phyloP scores from a whole-genome alignment of 108 stramenopile genomes.

The Conticribra weissflogii region DNA sequence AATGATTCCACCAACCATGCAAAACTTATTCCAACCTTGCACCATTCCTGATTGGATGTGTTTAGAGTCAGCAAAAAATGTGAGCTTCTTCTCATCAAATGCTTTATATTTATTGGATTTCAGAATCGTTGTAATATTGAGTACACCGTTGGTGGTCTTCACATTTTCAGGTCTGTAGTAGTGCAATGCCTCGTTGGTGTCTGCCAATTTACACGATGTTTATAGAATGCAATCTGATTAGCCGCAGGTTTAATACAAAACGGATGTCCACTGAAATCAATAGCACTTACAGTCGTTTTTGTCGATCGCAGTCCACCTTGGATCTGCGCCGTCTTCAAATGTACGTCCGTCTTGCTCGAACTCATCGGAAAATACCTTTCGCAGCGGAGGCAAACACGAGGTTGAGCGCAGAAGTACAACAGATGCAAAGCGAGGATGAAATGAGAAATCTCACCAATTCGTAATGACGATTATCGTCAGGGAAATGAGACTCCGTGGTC shows the following conservation, averaged over 20 bases:
- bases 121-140: constrained; percentile 73
- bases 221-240: neutral
- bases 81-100: constrained; percentile 82
- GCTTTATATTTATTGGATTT: constrained; percentile 76
- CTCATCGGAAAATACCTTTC: constrained; percentile 90
- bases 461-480: constrained; percentile 58
- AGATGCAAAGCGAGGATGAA: neutral
- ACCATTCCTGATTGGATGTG: constrained; percentile 83
- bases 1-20: constrained; percentile 88
- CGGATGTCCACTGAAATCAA: neutral
- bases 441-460: constrained; percentile 61
- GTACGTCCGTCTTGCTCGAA: constrained; percentile 88
- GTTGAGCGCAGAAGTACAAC: neutral
- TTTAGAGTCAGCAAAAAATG: constrained; percentile 75
- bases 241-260: neutral
- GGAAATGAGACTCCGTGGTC: constrained; percentile 30
- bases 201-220: constrained; percentile 34
- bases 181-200: constrained; percentile 86
- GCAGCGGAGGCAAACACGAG: neutral
- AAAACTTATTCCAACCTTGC: constrained; percentile 95
- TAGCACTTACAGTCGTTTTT: constrained; percentile 75
- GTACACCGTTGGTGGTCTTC: constrained; percentile 63
- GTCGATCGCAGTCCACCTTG: constrained; percentile 93
- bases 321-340: constrained; percentile 93
- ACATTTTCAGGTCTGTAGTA: constrained; percentile 81